These are phyloP conservation scores for Inonotus hispidus DNA, from an alignment of 1,284 basidiomycete genomes.

Conservation along the genomic window DNA sequence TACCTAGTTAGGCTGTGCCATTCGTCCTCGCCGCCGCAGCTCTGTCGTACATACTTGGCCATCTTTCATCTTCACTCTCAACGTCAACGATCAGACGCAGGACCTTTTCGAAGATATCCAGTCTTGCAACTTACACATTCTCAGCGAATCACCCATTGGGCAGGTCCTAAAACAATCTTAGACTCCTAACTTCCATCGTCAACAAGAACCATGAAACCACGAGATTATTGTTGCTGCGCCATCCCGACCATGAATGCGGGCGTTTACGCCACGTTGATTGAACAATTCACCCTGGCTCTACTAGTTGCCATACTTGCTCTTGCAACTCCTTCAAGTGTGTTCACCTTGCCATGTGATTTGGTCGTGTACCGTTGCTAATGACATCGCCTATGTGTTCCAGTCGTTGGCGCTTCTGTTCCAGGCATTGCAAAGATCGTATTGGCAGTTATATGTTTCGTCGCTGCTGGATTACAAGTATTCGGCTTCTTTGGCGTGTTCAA, in stretches of 20 bases:
- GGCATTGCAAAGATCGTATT: slow-evolving; percentile 70
- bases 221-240: slow-evolving; percentile 79
- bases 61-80: not conserved
- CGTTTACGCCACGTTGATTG: slow-evolving; percentile 73
- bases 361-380: slow-evolving; percentile 10
- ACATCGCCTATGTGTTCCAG: slow-evolving; percentile 35
- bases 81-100: not conserved
- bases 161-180: not conserved
- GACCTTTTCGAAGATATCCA: not conserved
- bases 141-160: not conserved
- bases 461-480: slow-evolving; percentile 65
- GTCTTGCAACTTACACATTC: not conserved
- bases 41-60: not conserved
- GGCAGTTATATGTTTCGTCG: slow-evolving; percentile 69
- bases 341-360: not conserved
- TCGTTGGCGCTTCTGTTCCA: slow-evolving; percentile 80
- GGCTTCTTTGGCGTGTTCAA: slow-evolving; percentile 79
- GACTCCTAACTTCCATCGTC: not conserved
- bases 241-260: slow-evolving; percentile 84
- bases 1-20: not conserved
- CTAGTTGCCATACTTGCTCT: slow-evolving; percentile 74
- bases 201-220: slow-evolving; percentile 42
- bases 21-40: not conserved
- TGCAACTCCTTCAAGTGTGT: slow-evolving; percentile 73
- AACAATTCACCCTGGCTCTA: slow-evolving; percentile 69